These are phyloP conservation scores for Curvularia sp. DNA, from an alignment of 2,329 filamentous ascomycete genomes.

Conservation along the genomic window DNA sequence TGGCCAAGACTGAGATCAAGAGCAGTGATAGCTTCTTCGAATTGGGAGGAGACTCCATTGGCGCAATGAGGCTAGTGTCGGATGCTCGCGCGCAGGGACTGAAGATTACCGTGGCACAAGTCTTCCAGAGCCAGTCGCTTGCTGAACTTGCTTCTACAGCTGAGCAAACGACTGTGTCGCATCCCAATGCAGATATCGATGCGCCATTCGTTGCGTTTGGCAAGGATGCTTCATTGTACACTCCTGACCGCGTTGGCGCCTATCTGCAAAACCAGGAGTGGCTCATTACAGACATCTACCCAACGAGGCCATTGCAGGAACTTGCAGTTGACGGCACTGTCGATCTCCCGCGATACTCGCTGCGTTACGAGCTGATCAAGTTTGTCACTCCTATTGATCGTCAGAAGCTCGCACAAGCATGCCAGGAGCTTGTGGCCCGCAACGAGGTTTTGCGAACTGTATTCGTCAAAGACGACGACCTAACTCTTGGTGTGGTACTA, in stretches of 20 bases:
- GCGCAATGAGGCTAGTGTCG: constrained; percentile 55
- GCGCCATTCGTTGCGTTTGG: constrained; percentile 62
- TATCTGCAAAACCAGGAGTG: constrained; percentile 60
- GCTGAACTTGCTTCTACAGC: constrained; percentile 38
- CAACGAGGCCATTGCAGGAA: constrained; percentile 65
- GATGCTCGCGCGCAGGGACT: constrained; percentile 48
- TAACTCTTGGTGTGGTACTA: constrained; percentile 65
- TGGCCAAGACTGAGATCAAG: constrained; percentile 46
- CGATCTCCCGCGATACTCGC: constrained; percentile 65
- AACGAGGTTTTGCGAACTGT: constrained; percentile 72
- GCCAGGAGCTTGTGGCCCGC: constrained; percentile 62
- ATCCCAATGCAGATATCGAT: constrained; percentile 35
- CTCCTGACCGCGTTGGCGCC: constrained; percentile 59
- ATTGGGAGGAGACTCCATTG: constrained; percentile 57
- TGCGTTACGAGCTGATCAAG: constrained; percentile 70
- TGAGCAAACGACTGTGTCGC: constrained; percentile 37
- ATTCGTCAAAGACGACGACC: constrained; percentile 60
- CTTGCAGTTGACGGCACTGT: constrained; percentile 66
- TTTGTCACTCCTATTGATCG: constrained; percentile 61
- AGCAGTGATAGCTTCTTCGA: constrained; percentile 54
- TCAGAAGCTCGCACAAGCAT: constrained; percentile 58
- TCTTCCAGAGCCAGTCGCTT: constrained; percentile 55
- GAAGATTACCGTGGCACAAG: constrained; percentile 52
- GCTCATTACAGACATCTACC: constrained; percentile 63
- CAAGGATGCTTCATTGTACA: constrained; percentile 53